Evolutionary conservation across 2,329 filamentous ascomycete species (phyloP).

Genomic region (Xylaria polymorpha): DNA sequence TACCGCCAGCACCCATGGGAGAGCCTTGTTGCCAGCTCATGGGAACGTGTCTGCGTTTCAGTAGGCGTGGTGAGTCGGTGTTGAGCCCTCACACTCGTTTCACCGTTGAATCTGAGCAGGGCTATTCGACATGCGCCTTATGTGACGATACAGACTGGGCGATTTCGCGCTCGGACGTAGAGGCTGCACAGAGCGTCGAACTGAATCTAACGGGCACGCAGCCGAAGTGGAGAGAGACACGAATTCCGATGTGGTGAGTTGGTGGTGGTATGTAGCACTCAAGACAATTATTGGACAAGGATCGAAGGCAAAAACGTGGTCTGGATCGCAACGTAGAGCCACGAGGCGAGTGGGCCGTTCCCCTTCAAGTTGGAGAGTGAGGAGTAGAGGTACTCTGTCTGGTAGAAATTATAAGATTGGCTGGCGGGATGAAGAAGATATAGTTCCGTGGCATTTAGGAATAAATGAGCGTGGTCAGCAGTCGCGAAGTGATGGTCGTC

Average conservation of each 20-base stretch:
- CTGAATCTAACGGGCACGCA: neutral
- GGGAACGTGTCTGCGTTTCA: slow-evolving; percentile 19
- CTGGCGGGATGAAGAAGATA: neutral
- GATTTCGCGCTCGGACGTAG: slow-evolving; percentile 25
- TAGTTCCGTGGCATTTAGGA: neutral
- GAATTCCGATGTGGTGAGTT: neutral
- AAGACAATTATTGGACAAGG: neutral
- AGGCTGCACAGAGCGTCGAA: neutral
- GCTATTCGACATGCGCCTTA: slow-evolving; percentile 45
- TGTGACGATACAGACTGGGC: neutral
- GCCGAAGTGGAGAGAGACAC: neutral
- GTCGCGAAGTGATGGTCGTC: neutral
- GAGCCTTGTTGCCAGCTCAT: slow-evolving; percentile 55
- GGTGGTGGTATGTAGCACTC: neutral
- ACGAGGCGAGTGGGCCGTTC: neutral
- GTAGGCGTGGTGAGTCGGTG: slow-evolving; percentile 33
- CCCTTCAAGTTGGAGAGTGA: neutral
- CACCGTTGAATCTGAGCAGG: slow-evolving; percentile 40
- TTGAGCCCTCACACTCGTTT: slow-evolving; percentile 44
- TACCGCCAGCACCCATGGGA: slow-evolving; percentile 55
- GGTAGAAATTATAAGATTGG: neutral
- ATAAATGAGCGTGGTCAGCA: slow-evolving; percentile 6
- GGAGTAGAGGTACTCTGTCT: neutral
- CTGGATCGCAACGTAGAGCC: neutral
- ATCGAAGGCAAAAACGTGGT: neutral